phyloP scores from a whole-genome alignment of 805 yeast species.

The Saturnispora gosingensis region DNA sequence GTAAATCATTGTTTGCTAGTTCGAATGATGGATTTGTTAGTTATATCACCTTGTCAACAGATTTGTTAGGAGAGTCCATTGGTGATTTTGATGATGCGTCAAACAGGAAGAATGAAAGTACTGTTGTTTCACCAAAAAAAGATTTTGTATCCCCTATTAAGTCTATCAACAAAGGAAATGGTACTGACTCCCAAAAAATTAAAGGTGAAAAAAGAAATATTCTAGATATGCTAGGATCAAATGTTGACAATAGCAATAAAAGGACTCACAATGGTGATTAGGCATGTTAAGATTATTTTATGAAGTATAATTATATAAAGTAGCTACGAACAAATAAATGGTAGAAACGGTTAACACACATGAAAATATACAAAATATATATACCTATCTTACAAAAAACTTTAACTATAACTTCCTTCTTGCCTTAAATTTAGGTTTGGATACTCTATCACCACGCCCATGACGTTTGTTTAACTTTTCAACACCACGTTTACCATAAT shows the following conservation, averaged over 20 bases:
- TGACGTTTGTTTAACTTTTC: conserved; percentile 9
- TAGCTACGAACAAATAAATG: background rate
- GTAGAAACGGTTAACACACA: background rate
- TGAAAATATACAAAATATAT: background rate
- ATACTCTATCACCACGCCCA: conserved; percentile 22
- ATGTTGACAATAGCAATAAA: background rate
- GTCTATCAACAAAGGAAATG: background rate
- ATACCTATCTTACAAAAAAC: background rate
- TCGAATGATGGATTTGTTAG: conserved; percentile 94
- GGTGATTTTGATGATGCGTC: conserved; percentile 20
- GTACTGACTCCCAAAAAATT: background rate
- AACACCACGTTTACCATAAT: conserved; percentile 5
- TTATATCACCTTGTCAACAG: conserved; percentile 42
- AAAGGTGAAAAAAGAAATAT: background rate
- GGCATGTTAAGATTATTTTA: background rate
- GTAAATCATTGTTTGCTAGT: conserved; percentile 57
- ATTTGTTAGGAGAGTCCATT: conserved; percentile 44
- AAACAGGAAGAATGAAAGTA: background rate
- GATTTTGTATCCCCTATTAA: background rate
- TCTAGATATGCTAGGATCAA: conserved; percentile 6
- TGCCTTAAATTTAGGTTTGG: conserved; percentile 44
- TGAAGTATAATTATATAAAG: background rate
- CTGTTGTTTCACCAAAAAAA: background rate
- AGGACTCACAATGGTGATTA: background rate
- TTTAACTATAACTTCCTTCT: conserved; percentile 46